Evolutionary conservation across 345 rosid species (phyloP), one percentile per base, ranked within the genome.

Genomic region (Eucalyptus virginea): DNA sequence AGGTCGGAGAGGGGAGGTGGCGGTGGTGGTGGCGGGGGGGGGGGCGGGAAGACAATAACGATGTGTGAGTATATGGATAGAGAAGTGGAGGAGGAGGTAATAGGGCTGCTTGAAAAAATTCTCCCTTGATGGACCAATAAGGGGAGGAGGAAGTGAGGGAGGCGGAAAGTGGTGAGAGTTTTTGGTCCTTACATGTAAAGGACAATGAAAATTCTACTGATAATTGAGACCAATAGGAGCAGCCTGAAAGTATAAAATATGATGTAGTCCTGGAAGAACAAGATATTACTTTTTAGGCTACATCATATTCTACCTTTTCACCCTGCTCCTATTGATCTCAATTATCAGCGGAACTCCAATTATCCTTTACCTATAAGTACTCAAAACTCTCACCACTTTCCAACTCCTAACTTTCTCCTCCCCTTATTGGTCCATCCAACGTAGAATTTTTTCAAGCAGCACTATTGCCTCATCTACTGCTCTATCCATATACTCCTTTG

Each of bases 71-170:
- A 17, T 89, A 81, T 40, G 49, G 49, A 89, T 11, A 65, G 16
- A 86, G 88, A n/a, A 90, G 91, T 37, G 92, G 91, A 34, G 87
- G 91, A 88, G 93, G 92, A 81, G 93, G 93, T 4, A 92, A 88
- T 3, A 91, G 69, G 28, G 69, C 9, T 1, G 4, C 69, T 28
- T 12, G 34, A 60, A 30, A 28, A 58, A 58, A 93, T 32, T 50
- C 62, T 28, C 26, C 19, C 42, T 42, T 48, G 34, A 69, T 32
- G 65, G 13, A 81, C 40, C 18, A 48, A 32, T 24, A 14, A 83
- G 30, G 54, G 0, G 19, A 60, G 30, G 50, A 86, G 81, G 88
- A 87, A 89, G 94, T n/a, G 88, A 54, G n/a, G 90, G 92, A 69
- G 88, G 89, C 18, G 91, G 88, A 89, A 51, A 51, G 23, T 1